phyloP scores from a whole-genome alignment of 257 asterid species.

The Penstemon barbatus region DNA sequence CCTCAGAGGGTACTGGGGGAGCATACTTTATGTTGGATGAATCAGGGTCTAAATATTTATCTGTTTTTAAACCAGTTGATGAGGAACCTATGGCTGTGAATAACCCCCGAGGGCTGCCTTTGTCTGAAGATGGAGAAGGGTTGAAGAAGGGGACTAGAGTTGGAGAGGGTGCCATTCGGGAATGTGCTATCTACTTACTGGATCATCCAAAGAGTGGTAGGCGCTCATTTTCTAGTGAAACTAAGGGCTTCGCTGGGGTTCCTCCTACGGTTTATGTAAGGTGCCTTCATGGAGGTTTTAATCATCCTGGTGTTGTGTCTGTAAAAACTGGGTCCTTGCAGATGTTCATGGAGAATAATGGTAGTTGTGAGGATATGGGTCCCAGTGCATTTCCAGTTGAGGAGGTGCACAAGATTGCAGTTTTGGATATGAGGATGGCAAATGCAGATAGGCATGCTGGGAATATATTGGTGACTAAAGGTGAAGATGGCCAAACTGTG shows the following conservation, averaged over 20 bases:
- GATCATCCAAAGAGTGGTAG: constrained; percentile 85
- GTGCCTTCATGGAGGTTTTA: constrained; percentile 74
- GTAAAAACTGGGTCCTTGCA: constrained; percentile 81
- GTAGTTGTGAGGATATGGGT: constrained; percentile 94
- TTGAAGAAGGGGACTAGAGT: constrained; percentile 89
- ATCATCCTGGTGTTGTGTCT: constrained; percentile 59
- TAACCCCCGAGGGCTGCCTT: constrained; percentile 86
- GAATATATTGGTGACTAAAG: constrained; percentile 69
- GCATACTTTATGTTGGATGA: constrained; percentile 80
- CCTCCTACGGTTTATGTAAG: constrained; percentile 69
- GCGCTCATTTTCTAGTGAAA: constrained; percentile 60
- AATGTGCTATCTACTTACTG: constrained; percentile 79
- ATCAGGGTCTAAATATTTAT: constrained; percentile 54
- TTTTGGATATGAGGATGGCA: constrained; percentile 85
- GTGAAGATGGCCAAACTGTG: constrained; percentile 59
- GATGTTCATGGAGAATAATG: constrained; percentile 67
- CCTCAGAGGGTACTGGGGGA: constrained; percentile 93
- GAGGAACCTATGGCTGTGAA: constrained; percentile 95
- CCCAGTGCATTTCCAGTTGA: constrained; percentile 72
- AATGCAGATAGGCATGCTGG: constrained; percentile 95
- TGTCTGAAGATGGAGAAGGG: constrained; percentile 84
- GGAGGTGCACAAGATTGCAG: constrained; percentile 90
- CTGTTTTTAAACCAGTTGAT: constrained; percentile 84
- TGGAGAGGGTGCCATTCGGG: constrained; percentile 90
- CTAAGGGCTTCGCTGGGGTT: constrained; percentile 73